A percentile compares a stretch with the other conserved stretches of the same genome.
Conservation (phyloP, 192 early-diverging fungal genomes). For the Entomortierella lignicola region DNA sequence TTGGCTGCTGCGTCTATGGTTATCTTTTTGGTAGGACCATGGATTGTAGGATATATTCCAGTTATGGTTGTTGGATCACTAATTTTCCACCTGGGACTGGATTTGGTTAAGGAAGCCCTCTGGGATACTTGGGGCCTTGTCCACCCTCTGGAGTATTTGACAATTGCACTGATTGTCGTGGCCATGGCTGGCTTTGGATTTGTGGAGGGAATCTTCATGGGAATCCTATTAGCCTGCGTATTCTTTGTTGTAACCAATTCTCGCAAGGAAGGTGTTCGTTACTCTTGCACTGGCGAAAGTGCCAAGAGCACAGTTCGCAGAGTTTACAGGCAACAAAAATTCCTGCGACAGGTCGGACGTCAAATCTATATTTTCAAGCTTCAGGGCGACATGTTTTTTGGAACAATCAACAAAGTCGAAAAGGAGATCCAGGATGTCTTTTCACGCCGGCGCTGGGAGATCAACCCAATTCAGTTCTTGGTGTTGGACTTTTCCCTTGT, state of each 20-base stretch:
- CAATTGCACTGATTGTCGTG: conserved; percentile 85
- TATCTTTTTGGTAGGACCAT: conserved; percentile 85
- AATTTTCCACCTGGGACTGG: conserved; percentile 96
- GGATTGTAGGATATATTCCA: conserved; percentile 93
- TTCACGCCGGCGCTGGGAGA: conserved; percentile 72
- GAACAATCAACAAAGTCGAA: conserved; percentile 89
- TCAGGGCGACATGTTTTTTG: conserved; percentile 98
- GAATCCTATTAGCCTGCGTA: conserved; percentile 92
- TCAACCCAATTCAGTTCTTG: conserved; percentile 83
- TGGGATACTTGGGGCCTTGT: conserved; percentile 89
- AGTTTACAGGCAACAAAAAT: conserved; percentile 88
- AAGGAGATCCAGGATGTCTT: conserved; percentile 74
- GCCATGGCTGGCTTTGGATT: conserved; percentile 95
- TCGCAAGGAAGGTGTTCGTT: conserved; percentile 71
- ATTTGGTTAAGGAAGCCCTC: conserved; percentile 91
- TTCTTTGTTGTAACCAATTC: conserved; percentile 92
- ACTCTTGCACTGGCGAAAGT: conserved; percentile 72
- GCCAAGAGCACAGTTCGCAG: conserved; percentile 90
- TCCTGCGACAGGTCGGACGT: conserved; percentile 82
- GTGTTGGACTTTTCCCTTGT: conserved; percentile 91
- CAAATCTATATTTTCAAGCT: conserved; percentile 91
- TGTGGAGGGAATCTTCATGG: conserved; percentile 95
- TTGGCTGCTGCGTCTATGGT: conserved; percentile 78
- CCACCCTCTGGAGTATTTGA: conserved; percentile 89
- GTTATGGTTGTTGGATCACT: conserved; percentile 94